phyloP scores from a whole-genome alignment of 331 rosid species.

The Malus hybrid region DNA sequence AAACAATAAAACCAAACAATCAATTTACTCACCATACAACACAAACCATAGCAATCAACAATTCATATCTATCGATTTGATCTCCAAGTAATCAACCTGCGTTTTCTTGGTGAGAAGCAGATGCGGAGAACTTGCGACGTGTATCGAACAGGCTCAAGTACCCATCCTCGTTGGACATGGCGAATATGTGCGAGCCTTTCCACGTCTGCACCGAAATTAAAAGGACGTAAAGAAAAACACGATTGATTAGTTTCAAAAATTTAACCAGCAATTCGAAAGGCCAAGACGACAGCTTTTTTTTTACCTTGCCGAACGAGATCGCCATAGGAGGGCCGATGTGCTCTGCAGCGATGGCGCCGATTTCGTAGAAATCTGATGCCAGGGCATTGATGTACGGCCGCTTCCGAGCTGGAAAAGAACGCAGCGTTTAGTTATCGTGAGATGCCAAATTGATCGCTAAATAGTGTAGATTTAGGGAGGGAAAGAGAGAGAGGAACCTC shows the following conservation, averaged over 20 bases:
- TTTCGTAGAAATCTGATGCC: constrained; percentile 26
- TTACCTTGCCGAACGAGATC: constrained; percentile 69
- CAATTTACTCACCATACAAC: not conserved
- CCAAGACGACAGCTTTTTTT: not conserved
- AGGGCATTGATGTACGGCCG: constrained; percentile 35
- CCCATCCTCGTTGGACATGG: constrained; percentile 87
- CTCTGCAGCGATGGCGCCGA: constrained; percentile 39
- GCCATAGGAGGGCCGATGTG: constrained; percentile 64
- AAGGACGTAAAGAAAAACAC: too few species aligned
- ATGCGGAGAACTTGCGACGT: constrained; percentile 26
- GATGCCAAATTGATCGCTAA: not conserved
- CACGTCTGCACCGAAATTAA: constrained; percentile 30
- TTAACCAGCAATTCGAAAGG: not conserved
- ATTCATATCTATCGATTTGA: not conserved
- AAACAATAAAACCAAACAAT: not conserved
- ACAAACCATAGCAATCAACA: not conserved
- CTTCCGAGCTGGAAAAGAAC: constrained; percentile 49
- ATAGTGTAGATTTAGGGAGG: not conserved
- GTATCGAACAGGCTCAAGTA: constrained; percentile 59
- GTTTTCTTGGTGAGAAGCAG: constrained; percentile 38
- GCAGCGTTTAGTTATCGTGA: not conserved
- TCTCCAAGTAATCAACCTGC: constrained; percentile 41
- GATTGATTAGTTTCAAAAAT: too few species aligned
- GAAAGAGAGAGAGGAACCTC: constrained; percentile 49
- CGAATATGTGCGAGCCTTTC: constrained; percentile 50